A percentile compares a stretch with the other conserved stretches of the same genome.
phyloP scores from a whole-genome alignment of 495 filamentous ascomycete genomes.

The Tuber aestivum region DNA sequence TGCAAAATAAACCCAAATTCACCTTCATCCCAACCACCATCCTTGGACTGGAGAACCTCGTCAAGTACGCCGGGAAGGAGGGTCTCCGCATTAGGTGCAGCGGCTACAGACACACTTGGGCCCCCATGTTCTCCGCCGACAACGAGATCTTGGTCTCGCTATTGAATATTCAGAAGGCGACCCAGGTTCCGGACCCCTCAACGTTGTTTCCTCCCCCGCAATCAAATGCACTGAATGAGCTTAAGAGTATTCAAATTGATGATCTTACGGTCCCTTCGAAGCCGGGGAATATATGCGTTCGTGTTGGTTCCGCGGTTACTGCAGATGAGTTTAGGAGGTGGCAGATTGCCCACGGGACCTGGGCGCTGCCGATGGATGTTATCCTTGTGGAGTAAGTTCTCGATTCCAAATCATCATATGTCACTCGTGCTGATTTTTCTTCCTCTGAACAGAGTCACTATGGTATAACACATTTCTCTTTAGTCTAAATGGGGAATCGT shows the following conservation, averaged over 20 bases:
- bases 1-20: conserved; percentile 47
- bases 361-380: conserved; percentile 49
- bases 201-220: conserved; percentile 40
- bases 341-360: conserved; percentile 43
- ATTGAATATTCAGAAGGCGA: conserved; percentile 44
- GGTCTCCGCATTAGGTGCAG: conserved; percentile 47
- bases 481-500: not conserved
- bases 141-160: conserved; percentile 52
- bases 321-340: conserved; percentile 50
- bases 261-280: conserved; percentile 35
- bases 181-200: conserved; percentile 46
- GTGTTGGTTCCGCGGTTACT: conserved; percentile 48
- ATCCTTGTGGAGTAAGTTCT: conserved; percentile 49
- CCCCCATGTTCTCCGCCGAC: conserved; percentile 47
- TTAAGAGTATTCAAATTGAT: conserved; percentile 45
- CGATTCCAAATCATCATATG: not conserved
- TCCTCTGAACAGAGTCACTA: not conserved
- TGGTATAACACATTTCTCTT: not conserved
- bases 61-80: conserved; percentile 45
- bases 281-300: conserved; percentile 42
- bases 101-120: conserved; percentile 52
- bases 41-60: conserved; percentile 48
- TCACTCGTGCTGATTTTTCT: not conserved
- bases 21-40: conserved; percentile 50
- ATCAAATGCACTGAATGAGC: conserved; percentile 20